Evolutionary conservation across 1,139 yeast genomes (phyloP).

Genomic region (Suhomyces kunorum): DNA sequence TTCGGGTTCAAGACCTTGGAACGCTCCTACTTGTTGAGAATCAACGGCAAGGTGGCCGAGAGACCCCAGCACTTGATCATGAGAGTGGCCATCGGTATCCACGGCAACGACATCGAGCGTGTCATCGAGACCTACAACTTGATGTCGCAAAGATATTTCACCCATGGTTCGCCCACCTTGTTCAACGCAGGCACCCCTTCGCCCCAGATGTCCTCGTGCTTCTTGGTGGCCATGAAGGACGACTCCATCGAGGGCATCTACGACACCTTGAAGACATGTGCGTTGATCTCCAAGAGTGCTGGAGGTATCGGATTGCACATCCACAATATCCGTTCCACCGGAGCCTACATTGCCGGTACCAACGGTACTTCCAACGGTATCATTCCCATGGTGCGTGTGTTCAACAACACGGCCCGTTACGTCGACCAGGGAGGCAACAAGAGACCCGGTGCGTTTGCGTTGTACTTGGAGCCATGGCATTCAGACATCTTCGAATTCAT

Average conservation of each 20-base stretch:
- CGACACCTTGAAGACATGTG: slow-evolving; percentile 54
- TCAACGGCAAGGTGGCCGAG: slow-evolving; percentile 75
- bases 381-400: slow-evolving; percentile 60
- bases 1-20: slow-evolving; percentile 88
- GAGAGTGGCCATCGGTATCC: slow-evolving; percentile 90
- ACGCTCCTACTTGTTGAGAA: slow-evolving; percentile 74
- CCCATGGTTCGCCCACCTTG: slow-evolving; percentile 58
- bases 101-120: slow-evolving; percentile 67
- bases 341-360: slow-evolving; percentile 53
- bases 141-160: slow-evolving; percentile 53
- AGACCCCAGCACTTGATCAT: slow-evolving; percentile 88
- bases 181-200: slow-evolving; percentile 55
- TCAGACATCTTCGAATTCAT: slow-evolving; percentile 54
- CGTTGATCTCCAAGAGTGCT: slow-evolving; percentile 57
- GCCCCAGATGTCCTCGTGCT: slow-evolving; percentile 54
- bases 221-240: slow-evolving; percentile 56
- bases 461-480: slow-evolving; percentile 65
- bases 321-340: slow-evolving; percentile 53
- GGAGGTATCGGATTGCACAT: slow-evolving; percentile 63
- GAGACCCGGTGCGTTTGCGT: slow-evolving; percentile 65
- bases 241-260: slow-evolving; percentile 62
- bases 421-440: slow-evolving; percentile 67
- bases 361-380: slow-evolving; percentile 59
- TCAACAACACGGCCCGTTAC: slow-evolving; percentile 60
- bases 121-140: slow-evolving; percentile 77